Conservation (phyloP, 805 yeast genomes). For the Yueomyces sinensis region DNA sequence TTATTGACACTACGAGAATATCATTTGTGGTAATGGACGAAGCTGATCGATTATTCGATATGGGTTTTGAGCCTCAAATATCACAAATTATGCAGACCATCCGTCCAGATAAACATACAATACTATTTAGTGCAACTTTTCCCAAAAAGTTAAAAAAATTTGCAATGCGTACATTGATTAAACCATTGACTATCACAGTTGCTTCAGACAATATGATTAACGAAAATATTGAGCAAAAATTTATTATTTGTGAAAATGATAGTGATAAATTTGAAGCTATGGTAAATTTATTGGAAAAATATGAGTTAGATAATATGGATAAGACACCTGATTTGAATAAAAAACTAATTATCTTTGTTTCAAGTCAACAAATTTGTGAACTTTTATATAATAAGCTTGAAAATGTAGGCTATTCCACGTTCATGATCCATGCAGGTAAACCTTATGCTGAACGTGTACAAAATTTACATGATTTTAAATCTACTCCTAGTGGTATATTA, state of each 20-base stretch:
- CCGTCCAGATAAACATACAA: constrained; percentile 80
- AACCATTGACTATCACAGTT: constrained; percentile 65
- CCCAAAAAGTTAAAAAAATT: constrained; percentile 66
- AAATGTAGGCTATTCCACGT: constrained; percentile 40
- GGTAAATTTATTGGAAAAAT: constrained; percentile 36
- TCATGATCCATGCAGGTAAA: constrained; percentile 84
- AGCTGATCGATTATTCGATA: constrained; percentile 91
- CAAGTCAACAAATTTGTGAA: constrained; percentile 83
- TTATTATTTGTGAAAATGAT: constrained; percentile 42
- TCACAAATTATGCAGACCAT: constrained; percentile 62
- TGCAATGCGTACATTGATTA: constrained; percentile 48
- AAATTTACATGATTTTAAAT: constrained; percentile 58
- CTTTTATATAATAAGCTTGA: constrained; percentile 35
- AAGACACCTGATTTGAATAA: constrained; percentile 21
- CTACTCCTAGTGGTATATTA: constrained; percentile 45
- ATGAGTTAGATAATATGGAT: background rate
- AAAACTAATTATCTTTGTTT: constrained; percentile 71
- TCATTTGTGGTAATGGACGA: constrained; percentile 87
- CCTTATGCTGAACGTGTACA: constrained; percentile 71
- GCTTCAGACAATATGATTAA: constrained; percentile 77
- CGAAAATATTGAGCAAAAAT: constrained; percentile 61
- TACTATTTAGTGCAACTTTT: constrained; percentile 88
- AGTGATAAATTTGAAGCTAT: constrained; percentile 44
- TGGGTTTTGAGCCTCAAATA: constrained; percentile 96
- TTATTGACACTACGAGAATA: constrained; percentile 47